Evolutionary conservation across 768 basidiomycete species (phyloP), one percentile per base, ranked within the genome.

Genomic region (Cytidiella melzeri): DNA sequence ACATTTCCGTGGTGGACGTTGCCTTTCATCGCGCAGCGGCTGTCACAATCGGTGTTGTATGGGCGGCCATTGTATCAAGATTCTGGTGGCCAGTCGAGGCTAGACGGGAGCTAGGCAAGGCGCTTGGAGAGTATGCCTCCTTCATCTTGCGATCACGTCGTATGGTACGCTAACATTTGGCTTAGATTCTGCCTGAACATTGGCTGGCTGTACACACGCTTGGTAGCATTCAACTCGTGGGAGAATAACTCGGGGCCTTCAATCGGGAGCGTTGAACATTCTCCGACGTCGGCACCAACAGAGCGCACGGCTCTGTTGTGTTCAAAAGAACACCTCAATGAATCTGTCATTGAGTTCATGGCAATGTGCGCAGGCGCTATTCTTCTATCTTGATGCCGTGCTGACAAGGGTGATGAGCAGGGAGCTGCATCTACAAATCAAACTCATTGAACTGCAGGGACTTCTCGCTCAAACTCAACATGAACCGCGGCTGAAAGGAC

Each of bases 11-110:
- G 0, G 55, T 80, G 27, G 67, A 77, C 25, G 80, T 96, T 45
- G 95, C 92, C 0, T 71, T 77, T 26, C 80, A 84, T 58, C 84
- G 96, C 41, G 84, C 84, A 1, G 56, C 85, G 3, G 78, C 94
- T 26, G 95, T 99, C 18, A 86, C 76, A 0, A 76, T 77, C 5
- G 96, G 95, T 6, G 90, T 93, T 2, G 61, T 94, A 1, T 98
- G 90, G 88, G 93, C 93, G 0, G 78, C 84, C 3, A 67, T 97
- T 43, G 82, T 96, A 19, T 92, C 90, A 4, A 73, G 91, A 41
- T 85, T 86, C 54, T 92, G 93, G 88, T 98, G 94, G 95, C 96
- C 96, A 1, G 80, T 88, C 7, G 94, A 96, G 60, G 96, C 96
- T 0, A 72, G 95, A 41, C 73, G 87, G 36, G 95, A 98, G 65